Conservation (phyloP, 2,329 filamentous ascomycete genomes). For the Teratosphaeria gauchensis region DNA sequence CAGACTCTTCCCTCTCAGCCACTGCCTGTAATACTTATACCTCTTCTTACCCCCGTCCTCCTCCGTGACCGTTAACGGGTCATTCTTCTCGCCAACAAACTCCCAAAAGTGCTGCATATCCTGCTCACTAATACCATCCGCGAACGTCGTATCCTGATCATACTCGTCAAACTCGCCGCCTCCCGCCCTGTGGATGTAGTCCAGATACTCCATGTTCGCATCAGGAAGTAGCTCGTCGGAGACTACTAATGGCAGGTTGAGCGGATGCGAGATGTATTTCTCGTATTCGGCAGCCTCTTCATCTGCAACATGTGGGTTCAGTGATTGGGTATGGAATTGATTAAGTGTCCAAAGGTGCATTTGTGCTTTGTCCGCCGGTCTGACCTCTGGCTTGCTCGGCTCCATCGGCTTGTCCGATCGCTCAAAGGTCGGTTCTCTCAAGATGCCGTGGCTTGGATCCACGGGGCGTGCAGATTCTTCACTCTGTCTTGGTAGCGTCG, state of each 20-base stretch:
- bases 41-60: constrained; percentile 86
- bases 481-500: neutral
- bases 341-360: constrained; percentile 82
- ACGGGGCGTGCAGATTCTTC: constrained; percentile 1
- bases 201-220: constrained; percentile 58
- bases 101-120: constrained; percentile 66
- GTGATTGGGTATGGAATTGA: constrained; percentile 72
- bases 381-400: constrained; percentile 14
- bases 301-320: constrained; percentile 71
- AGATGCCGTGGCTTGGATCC: constrained; percentile 32
- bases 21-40: constrained; percentile 93
- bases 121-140: constrained; percentile 48
- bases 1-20: constrained; percentile 86
- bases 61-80: constrained; percentile 76
- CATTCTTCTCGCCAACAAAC: constrained; percentile 65
- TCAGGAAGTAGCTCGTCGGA: constrained; percentile 55
- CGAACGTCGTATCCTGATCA: constrained; percentile 9
- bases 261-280: constrained; percentile 79
- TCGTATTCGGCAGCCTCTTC: constrained; percentile 78
- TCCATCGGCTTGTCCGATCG: constrained; percentile 5
- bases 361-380: constrained; percentile 64
- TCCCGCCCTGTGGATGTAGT: constrained; percentile 65
- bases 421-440: constrained; percentile 20
- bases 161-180: constrained; percentile 43
- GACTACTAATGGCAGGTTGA: constrained; percentile 75